Evolutionary conservation across 1,139 yeast genomes (phyloP).

Genomic region (Saccharomyces uvarum): DNA sequence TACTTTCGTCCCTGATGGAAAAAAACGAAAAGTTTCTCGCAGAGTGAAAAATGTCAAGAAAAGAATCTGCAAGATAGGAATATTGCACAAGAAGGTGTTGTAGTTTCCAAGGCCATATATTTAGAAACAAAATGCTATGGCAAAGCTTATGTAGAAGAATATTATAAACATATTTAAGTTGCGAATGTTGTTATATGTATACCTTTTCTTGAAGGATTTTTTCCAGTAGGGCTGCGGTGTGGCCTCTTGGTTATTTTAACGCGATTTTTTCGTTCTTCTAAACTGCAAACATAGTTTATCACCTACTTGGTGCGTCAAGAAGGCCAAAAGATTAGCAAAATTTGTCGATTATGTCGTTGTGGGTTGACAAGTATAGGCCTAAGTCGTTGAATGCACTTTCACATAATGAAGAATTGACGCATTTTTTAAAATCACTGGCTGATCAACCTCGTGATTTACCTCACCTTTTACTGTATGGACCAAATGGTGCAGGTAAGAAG

Average conservation of each 20-base stretch:
- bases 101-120: background rate
- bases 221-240: background rate
- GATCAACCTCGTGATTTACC: constrained; percentile 61
- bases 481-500: constrained; percentile 95
- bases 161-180: background rate
- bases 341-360: constrained; percentile 58
- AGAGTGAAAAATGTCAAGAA: background rate
- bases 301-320: background rate
- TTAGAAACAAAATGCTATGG: background rate
- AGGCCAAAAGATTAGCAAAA: background rate
- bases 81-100: background rate
- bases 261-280: background rate
- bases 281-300: background rate
- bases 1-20: background rate
- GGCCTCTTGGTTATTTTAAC: background rate
- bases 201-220: background rate
- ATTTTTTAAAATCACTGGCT: constrained; percentile 51
- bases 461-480: constrained; percentile 85
- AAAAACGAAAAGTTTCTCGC: background rate
- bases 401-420: constrained; percentile 60
- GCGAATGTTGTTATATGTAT: background rate
- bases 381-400: constrained; percentile 53
- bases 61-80: background rate
- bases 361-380: constrained; percentile 96
- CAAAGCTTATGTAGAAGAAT: background rate